Evolutionary conservation across 2,329 filamentous ascomycete genomes (phyloP).

Genomic region (Pleoardoris graminearum): DNA sequence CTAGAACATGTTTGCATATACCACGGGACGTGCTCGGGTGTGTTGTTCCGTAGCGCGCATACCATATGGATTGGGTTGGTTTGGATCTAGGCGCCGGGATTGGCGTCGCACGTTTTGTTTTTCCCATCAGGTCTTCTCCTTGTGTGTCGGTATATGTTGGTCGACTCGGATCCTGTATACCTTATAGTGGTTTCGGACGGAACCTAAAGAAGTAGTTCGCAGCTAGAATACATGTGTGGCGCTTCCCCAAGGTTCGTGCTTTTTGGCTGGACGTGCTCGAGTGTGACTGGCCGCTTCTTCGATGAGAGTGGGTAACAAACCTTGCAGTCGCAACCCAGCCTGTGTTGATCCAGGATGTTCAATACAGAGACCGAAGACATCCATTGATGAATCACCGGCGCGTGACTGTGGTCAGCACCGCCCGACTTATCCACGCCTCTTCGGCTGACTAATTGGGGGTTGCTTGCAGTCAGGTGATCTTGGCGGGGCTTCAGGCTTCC

Average conservation of each 20-base stretch:
- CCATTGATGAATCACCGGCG: too few relatives aligned
- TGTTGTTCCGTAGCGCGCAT: slow-evolving; percentile 12
- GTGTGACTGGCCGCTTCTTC: background rate
- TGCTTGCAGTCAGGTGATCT: background rate
- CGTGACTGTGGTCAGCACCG: too few relatives aligned
- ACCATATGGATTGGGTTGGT: slow-evolving; percentile 9
- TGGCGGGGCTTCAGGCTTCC: slow-evolving; percentile 1
- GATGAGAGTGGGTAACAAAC: too few relatives aligned
- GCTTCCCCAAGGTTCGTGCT: background rate
- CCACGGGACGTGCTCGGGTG: slow-evolving; percentile 7
- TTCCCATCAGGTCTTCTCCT: too few relatives aligned
- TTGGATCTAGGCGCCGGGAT: slow-evolving; percentile 15
- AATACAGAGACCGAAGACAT: too few relatives aligned
- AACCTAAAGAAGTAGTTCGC: background rate
- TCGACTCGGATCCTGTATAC: slow-evolving; percentile 10
- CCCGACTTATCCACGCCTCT: too few relatives aligned
- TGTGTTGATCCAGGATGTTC: too few relatives aligned
- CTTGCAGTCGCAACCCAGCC: too few relatives aligned
- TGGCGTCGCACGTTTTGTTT: slow-evolving; percentile 13
- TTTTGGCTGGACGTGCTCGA: background rate
- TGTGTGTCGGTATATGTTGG: slow-evolving; percentile 10
- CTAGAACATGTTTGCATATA: slow-evolving; percentile 18
- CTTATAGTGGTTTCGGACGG: background rate
- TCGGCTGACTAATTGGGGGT: background rate
- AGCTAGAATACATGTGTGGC: slow-evolving; percentile 6